Evolutionary conservation across 345 rosid genomes (phyloP), one percentile per base, ranked within the genome.

Genomic region (Pelargonium nanum): DNA sequence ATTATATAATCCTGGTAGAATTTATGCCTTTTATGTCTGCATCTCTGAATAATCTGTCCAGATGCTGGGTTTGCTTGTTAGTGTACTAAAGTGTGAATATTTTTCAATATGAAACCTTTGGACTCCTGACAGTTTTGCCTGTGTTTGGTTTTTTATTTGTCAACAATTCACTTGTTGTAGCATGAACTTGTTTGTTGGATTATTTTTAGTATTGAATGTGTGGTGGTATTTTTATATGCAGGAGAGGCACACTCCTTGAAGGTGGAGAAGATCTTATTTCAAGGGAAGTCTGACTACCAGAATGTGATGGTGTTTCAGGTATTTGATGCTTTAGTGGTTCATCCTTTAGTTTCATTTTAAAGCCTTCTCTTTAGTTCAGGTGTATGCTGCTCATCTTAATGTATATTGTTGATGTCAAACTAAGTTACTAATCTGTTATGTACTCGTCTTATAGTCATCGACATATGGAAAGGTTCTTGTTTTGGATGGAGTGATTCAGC

Each of bases 401-500:
- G 12, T 62, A 5, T 4, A 12, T 17, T 6, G 22, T 12, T 24
- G 8, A 0, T 24, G 8, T 16, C 4, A n/a, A 53, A 17, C 56
- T 59, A 53, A 55, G 4, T 53, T 24, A 22, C 22, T 23, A 54
- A 50, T 40, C 32, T 19, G 6, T 19, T 12, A 19, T 1, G 32
- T n/a, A 4, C 2, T 26, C 24, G 7, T 9, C 58, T 69, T 68
- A 61, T 83, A 92, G 98, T 92, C 98, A 23, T 80, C 97, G 10
- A 83, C 98, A 5, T 92, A 92, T 40, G 98, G 98, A 23, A 92
- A 89, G 67, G 97, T 92, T 68, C 81, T 92, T 44, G 89, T 92
- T 68, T 74, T 92, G 85, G 98, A 92, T 63, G 98, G 98, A 24
- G 94, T 89, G 73, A 87, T 92, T 68, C 98, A 92, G 61, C 91